Conservation (phyloP, 1,139 yeast genomes). For the Kodamaea derodonti region DNA sequence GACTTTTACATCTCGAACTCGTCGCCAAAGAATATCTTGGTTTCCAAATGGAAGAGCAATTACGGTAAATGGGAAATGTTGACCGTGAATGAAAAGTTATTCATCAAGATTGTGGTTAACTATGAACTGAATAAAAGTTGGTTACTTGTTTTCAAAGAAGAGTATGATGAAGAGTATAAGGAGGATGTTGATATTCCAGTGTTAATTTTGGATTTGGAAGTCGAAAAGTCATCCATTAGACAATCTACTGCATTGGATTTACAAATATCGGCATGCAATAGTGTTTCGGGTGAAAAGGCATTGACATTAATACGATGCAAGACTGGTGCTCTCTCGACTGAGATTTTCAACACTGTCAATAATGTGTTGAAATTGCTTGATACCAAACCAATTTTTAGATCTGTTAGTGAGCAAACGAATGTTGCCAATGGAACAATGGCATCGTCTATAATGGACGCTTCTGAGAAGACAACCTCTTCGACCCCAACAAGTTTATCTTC, state of each 20-base stretch:
- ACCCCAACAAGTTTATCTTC: conserved; percentile 35
- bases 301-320: conserved; percentile 35
- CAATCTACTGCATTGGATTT: conserved; percentile 41
- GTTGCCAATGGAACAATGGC: conserved; percentile 32
- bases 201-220: conserved; percentile 29
- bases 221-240: conserved; percentile 22
- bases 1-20: conserved; percentile 39
- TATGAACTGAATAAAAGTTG: conserved; percentile 31
- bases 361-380: conserved; percentile 26
- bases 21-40: conserved; percentile 34
- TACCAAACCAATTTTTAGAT: conserved; percentile 15
- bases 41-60: conserved; percentile 42
- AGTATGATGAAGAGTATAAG: conserved; percentile 24
- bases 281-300: conserved; percentile 27
- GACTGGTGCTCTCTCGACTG: conserved; percentile 23
- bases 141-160: conserved; percentile 43
- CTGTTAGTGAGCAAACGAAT: conserved; percentile 14
- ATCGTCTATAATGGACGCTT: conserved; percentile 32
- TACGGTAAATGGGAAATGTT: conserved; percentile 48
- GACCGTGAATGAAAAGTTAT: conserved; percentile 33
- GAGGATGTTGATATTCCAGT: conserved; percentile 38
- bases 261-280: conserved; percentile 31
- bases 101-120: conserved; percentile 37
- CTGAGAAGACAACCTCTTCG: conserved; percentile 27
- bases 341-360: conserved; percentile 24